Evolutionary conservation across 2,329 filamentous ascomycete genomes (phyloP), one percentile per base, ranked within the genome.

Genomic region (Venturia effusa): DNA sequence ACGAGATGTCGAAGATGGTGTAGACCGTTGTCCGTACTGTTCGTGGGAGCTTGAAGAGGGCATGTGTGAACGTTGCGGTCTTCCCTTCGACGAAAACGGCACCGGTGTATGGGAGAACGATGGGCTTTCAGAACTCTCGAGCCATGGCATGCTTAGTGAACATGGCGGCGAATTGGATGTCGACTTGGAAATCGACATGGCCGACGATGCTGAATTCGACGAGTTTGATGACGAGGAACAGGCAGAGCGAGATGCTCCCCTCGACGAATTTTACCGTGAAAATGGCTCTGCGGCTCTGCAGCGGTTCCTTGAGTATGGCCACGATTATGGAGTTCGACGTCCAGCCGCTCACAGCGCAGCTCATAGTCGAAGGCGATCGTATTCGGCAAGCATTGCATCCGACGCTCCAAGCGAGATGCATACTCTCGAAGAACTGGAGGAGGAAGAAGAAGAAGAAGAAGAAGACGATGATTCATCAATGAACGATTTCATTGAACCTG

Each of bases 11-110:
- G 79, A 80, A 69, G 86, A 88, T 70, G 81, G 82, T 40, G 80
- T 88, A 22, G 75, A 82, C 63, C 80, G 86, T 67, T 89, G 87
- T 71, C 85, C 85, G 1, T 67, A 75, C 2, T 89, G 87, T 72
- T 74, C 79, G 10, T 83, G 82, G 79, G 87, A 89, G 71, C 76
- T 88, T 59, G 83, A 85, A 70, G 84, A 85, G 54, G 83, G 83
- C 64, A 68, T 72, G 68, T 89, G 86, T 68, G 67, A 70, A 27
- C 75, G 78, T 24, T 89, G 86, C 66, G 76, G 75, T 8, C 67
- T 78, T 64, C 79, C 81, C 61, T 83, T 81, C 62, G 77, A 79
- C 61, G 75, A 79, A 27, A 79, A 81, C 59, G 75, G 74, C 22
- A 75, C 72, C 13, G 63, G 60, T 24, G 24, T n/a, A 4, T 65